A percentile compares a stretch with the other conserved stretches of the same genome.
Conservation (phyloP, 495 filamentous ascomycete species). For the Xylaria grammica region DNA sequence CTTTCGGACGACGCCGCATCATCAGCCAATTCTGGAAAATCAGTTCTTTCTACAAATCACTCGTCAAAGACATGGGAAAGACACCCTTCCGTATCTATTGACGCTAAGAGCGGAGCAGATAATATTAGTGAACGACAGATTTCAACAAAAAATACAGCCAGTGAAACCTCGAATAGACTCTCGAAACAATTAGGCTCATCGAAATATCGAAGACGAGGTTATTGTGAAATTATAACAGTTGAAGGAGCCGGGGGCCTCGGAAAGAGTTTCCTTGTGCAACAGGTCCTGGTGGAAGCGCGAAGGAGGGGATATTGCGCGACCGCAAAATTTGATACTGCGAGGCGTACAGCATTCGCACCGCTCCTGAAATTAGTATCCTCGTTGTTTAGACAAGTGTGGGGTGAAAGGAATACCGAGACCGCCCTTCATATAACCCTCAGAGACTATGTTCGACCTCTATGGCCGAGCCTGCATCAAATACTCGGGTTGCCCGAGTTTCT, state of each 20-base stretch:
- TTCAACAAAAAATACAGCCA: constrained; percentile 35
- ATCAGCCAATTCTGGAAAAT: constrained; percentile 43
- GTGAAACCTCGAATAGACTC: constrained; percentile 44
- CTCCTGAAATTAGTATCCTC: constrained; percentile 80
- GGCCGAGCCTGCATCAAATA: constrained; percentile 76
- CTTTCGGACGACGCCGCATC: constrained; percentile 44
- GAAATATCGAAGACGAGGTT: constrained; percentile 68
- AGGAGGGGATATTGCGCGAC: constrained; percentile 79
- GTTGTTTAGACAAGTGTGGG: constrained; percentile 88
- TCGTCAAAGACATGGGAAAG: constrained; percentile 44
- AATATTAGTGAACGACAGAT: constrained; percentile 36
- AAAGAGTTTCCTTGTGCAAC: constrained; percentile 82
- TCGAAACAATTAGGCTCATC: constrained; percentile 52
- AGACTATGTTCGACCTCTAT: constrained; percentile 73
- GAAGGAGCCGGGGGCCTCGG: constrained; percentile 78
- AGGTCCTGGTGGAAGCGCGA: constrained; percentile 73
- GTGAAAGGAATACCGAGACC: constrained; percentile 82
- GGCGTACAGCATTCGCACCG: constrained; percentile 81
- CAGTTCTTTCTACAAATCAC: constrained; percentile 33
- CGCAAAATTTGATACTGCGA: constrained; percentile 83
- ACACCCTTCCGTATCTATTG: constrained; percentile 42
- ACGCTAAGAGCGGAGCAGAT: constrained; percentile 40
- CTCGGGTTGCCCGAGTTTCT: constrained; percentile 81
- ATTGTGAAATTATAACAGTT: constrained; percentile 80
- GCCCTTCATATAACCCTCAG: constrained; percentile 79